Base-by-base conservation (phyloP, 441 rosid species). In the Corymbia calophylla region DNA sequence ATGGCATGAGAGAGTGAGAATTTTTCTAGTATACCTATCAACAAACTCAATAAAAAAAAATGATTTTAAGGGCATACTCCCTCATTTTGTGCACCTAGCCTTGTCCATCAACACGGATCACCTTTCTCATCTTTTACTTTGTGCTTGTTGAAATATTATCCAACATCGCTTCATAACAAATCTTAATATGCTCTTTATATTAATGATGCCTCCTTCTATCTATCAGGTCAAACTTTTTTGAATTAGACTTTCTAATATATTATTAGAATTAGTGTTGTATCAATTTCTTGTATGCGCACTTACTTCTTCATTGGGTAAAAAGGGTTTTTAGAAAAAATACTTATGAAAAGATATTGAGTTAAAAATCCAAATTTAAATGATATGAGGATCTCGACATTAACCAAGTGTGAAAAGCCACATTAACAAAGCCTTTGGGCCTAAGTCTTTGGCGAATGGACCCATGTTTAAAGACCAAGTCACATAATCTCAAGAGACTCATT, bases 121-220 rank as follows among this genome's bases (percentile, higher is more conserved):
- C 35, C 81, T 27, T 70, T 70, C 81, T 19, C 0, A 8, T 70
- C 48, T 8, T 35, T 70, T 27, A 32, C 29, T 1, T 0, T 1
- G 5, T 35, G 7, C 27, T 0, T 5, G 4, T 32, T 3, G 0
- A 18, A 32, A 68, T 32, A 68, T 70, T 35, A 2, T 70, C 1
- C 2, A 0, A 19, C 1, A 3, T 68, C 0, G 0, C 23, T 19
- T 19, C 3, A 35, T 0, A 19, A 35, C 0, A 0, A 4, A 1
- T 70, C 0, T n/a, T 54, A 60, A 39, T 11, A 60, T 25, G 3
- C 12, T 9, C 5, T 58, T 58, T 35, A 35, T 70, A 19, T 70
- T 7, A 25, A 39, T 3, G 1, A 35, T 2, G 0, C 1, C 1
- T 35, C 1, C 0, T 4, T 70, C 0, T 4, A 70, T 1, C 0